Base-by-base conservation (phyloP, 768 basidiomycete species). In the Phaffia australis region DNA sequence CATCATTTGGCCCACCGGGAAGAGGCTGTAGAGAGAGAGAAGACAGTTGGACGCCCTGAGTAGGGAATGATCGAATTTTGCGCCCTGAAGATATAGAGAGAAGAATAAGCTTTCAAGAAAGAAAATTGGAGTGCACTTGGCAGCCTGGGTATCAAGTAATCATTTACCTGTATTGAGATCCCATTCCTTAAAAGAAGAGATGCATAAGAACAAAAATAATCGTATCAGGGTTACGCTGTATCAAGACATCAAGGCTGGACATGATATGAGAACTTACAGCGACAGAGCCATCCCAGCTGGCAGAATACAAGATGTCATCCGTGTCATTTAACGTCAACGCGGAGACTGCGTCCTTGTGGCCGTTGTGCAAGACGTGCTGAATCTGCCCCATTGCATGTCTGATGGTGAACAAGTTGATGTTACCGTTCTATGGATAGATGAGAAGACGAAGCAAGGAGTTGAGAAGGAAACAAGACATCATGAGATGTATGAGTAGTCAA, bases 211-310 rank as follows among this genome's bases (percentile, higher is more conserved):
- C n/a, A n/a, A n/a, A n/a, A n/a, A n/a, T n/a, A n/a, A n/a, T n/a
- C n/a, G n/a, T n/a, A n/a, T n/a, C n/a, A n/a, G n/a, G n/a, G n/a
- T n/a, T n/a, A n/a, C n/a, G n/a, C n/a, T n/a, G n/a, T n/a, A n/a
- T n/a, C n/a, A n/a, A n/a, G n/a, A n/a, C n/a, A n/a, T n/a, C n/a
- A n/a, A n/a, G n/a, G 8, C 18, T 16, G 23, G 69, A 29, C 58
- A 72, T 68, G 23, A 64, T 52, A 21, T 27, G 47, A 23, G 55
- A 25, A 80, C 88, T 75, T 75, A 91, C 92, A 55, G 84, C 80
- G 18, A 89, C 86, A 71, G 87, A 84, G 15, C 90, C 88, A 74
- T 98, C 95, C 93, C 94, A 97, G 23, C 90, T 86, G 6, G 89
- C 92, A 73, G 89, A 93, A 71, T 91, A 85, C 70, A 92, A 83